Base-by-base conservation (phyloP, 129 eudicot genomes). In the carrot (Daucus carota) region DNA sequence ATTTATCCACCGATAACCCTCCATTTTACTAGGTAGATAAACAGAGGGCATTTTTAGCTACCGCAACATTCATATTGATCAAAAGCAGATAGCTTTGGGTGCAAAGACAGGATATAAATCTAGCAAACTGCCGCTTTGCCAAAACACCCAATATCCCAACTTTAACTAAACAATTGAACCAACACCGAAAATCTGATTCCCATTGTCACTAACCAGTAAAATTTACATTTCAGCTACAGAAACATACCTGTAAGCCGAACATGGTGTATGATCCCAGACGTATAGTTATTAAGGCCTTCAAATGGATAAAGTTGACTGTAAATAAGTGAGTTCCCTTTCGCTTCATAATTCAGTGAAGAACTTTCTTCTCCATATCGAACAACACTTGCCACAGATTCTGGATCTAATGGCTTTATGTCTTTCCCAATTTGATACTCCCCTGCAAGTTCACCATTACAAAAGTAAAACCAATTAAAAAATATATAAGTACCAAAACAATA, bases 191-290 rank as follows among this genome's bases (percentile, higher is more conserved):
- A 52, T 28, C 62, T 52, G 12, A 52, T 52, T 52, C 28, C 12
- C 59, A 52, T 22, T 22, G 28, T 4, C 6, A 57, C 65, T 63
- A 29, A 63, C 70, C 38, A 63, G 70, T 12, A 62, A 29, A 12
- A 12, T 29, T 24, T 4, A 63, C 9, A 60, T 29, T 63, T 62
- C 68, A 63, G 70, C 70, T 29, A 14, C 40, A 4, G 29, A 29
- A 63, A 43, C 71, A 16, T 80, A 94, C 98, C 98, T 74, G 87
- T 86, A 62, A 94, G 92, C 62, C 83, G 92, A 47, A 94, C 99
- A 80, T 94, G 99, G 76, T 94, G 99, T 76, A 94, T 91, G 73
- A 94, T 91, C 36, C 99, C 99, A 62, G 99, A 94, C 65, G 99
- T 91, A 84, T 94, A 94, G 74, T 94, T 94, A 81, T 82, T 86